A percentile compares a stretch with the other conserved stretches of the same genome.
phyloP scores from a whole-genome alignment of 164 flowering plant genomes.

The Macadamia integrifolia region DNA sequence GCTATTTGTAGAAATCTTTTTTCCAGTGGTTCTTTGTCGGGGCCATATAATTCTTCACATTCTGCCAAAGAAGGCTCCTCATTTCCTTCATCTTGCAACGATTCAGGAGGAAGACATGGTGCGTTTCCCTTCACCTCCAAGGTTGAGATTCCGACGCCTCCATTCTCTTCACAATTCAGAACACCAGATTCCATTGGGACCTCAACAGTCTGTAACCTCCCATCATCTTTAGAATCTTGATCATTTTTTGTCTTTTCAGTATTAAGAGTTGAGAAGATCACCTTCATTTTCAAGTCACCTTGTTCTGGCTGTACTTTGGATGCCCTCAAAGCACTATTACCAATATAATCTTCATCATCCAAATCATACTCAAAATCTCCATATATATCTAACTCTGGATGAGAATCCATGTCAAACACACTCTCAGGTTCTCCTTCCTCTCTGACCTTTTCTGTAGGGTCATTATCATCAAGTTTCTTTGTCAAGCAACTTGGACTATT shows the following conservation, averaged over 20 bases:
- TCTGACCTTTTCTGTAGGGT: slow-evolving; percentile 2
- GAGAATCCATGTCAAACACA: slow-evolving; percentile 63
- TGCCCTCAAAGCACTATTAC: slow-evolving; percentile 27
- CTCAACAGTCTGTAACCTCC: slow-evolving; percentile 13
- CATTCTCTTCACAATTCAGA: slow-evolving; percentile 10
- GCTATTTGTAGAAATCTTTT: slow-evolving; percentile 24
- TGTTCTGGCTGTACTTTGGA: slow-evolving; percentile 41
- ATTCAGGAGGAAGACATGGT: slow-evolving; percentile 18
- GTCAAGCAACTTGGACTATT: slow-evolving; percentile 41
- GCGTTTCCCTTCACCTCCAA: slow-evolving; percentile 19
- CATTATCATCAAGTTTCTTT: slow-evolving; percentile 22
- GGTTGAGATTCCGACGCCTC: slow-evolving; percentile 15
- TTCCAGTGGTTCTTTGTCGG: slow-evolving; percentile 56
- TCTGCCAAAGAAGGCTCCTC: slow-evolving; percentile 61
- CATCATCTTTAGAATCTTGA: slow-evolving; percentile 16
- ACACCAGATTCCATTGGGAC: slow-evolving; percentile 9
- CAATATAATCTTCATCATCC: slow-evolving; percentile 68
- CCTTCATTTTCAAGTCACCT: slow-evolving; percentile 49
- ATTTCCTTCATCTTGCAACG: slow-evolving; percentile 26
- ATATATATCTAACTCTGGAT: slow-evolving; percentile 72
- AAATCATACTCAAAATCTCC: slow-evolving; percentile 90
- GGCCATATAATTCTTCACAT: slow-evolving; percentile 82
- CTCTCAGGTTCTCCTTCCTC: slow-evolving; percentile 45
- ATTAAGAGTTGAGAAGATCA: slow-evolving; percentile 55
- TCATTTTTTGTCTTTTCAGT: slow-evolving; percentile 20